A percentile compares a stretch with the other conserved stretches of the same genome.
phyloP scores from a whole-genome alignment of 805 yeast genomes.

The Zygotorulaspora sp. region DNA sequence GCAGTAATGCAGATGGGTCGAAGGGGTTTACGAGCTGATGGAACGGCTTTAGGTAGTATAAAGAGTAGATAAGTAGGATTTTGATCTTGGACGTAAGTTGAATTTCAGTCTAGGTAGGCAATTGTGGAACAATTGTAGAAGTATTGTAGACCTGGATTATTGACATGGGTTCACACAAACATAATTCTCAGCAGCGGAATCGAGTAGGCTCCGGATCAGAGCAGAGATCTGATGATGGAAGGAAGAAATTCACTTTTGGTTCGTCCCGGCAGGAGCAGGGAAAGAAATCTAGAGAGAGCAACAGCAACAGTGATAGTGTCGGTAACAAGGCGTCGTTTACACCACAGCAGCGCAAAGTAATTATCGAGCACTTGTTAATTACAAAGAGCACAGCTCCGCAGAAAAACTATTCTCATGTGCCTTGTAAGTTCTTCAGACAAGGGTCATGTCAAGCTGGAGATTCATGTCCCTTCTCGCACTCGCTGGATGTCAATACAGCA shows the following conservation, averaged over 20 bases:
- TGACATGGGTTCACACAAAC: conserved; percentile 1
- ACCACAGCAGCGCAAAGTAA: conserved; percentile 27
- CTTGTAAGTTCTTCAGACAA: conserved; percentile 88
- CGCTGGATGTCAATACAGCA: conserved; percentile 48
- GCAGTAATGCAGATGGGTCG: too few species aligned
- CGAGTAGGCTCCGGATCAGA: not conserved
- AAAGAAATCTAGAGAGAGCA: not conserved
- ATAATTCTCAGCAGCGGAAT: not conserved
- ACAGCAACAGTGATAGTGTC: not conserved
- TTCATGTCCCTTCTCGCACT: conserved; percentile 88
- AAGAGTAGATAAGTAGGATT: not conserved
- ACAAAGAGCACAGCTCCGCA: conserved; percentile 25
- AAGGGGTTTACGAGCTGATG: too few species aligned
- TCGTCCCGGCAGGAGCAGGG: not conserved
- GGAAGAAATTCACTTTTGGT: conserved; percentile 4
- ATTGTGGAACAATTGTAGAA: not conserved
- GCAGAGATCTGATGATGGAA: not conserved
- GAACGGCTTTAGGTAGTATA: not conserved
- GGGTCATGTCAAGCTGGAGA: conserved; percentile 94
- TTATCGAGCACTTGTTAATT: conserved; percentile 26
- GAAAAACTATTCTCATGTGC: conserved; percentile 65
- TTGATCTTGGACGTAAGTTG: not conserved
- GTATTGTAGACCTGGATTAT: not conserved
- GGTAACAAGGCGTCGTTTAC: conserved; percentile 10
- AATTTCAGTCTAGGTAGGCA: not conserved